Evolutionary conservation across 1,139 yeast genomes (phyloP).

Genomic region (Scheffersomyces quercinus): DNA sequence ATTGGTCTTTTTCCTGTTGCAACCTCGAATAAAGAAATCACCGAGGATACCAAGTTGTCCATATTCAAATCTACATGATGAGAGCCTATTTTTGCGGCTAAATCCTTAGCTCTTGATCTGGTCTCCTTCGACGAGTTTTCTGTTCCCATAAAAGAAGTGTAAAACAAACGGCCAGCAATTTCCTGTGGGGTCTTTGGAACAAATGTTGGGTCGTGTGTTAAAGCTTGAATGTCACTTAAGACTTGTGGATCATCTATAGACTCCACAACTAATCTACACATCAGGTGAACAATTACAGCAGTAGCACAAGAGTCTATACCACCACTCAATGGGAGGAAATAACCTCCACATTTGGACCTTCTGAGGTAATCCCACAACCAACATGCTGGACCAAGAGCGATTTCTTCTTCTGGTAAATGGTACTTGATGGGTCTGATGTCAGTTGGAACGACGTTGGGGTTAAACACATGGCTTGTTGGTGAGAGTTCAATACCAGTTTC

Average conservation of each 20-base stretch:
- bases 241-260: slow-evolving; percentile 73
- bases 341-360: slow-evolving; percentile 87
- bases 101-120: slow-evolving; percentile 74
- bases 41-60: slow-evolving; percentile 78
- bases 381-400: slow-evolving; percentile 97
- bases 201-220: slow-evolving; percentile 61
- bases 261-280: slow-evolving; percentile 81
- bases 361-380: slow-evolving; percentile 99
- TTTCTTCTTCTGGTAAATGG: slow-evolving; percentile 90
- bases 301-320: slow-evolving; percentile 99
- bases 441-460: slow-evolving; percentile 68
- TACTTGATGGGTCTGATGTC: slow-evolving; percentile 50
- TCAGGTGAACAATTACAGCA: slow-evolving; percentile 87
- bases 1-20: slow-evolving; percentile 90
- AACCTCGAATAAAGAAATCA: slow-evolving; percentile 73
- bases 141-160: slow-evolving; percentile 95
- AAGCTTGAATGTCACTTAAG: slow-evolving; percentile 64
- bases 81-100: slow-evolving; percentile 77
- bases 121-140: slow-evolving; percentile 89
- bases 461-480: slow-evolving; percentile 56
- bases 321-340: slow-evolving; percentile 89
- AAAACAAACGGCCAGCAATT: slow-evolving; percentile 72
- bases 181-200: slow-evolving; percentile 74
- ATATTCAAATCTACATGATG: slow-evolving; percentile 90
- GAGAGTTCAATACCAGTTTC: slow-evolving; percentile 63